Base-by-base conservation (phyloP, 129 eudicot genomes). In the Solidago caesia region DNA sequence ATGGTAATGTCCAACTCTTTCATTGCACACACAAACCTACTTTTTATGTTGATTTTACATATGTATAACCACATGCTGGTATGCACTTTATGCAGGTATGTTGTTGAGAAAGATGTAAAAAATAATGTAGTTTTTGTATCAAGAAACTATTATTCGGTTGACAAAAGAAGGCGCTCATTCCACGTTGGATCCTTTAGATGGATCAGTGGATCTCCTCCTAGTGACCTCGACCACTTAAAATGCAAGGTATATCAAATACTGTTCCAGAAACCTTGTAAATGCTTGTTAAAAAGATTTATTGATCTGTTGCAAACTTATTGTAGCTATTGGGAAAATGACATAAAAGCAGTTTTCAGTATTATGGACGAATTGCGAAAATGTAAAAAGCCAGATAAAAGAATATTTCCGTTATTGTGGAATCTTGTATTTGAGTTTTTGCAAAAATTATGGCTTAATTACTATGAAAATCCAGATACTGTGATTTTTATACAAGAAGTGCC, bases 171-270 rank as follows among this genome's bases (percentile, higher is more conserved):
- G 83, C 89, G 99, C 13, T 64, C 85, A 59, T 94, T 94, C 79
- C 96, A 87, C 72, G 99, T 88, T 72, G 99, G 99, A 67, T 91
- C 96, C 33, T 82, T 94, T 72, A 88, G 85, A 81, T 94, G 97
- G 97, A 76, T 94, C 49, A 59, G 83, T 65, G 96, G 90, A 65
- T 74, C 83, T 63, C 83, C 82, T 82, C 91, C 95, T 16, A 60
- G 66, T 21, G 57, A 80, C 65, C 63, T 81, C 47, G 72, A 77
- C 67, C 88, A 85, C 46, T 87, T 91, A 61, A 86, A 74, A 74
- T 94, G 99, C 94, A 94, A 94, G 99, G 98, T 94, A 88, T 66
- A 5, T 44, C 61, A 74, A 39, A 68, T 59, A n/a, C 7, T 47
- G 51, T 8, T 21, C 4, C 44, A 26, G 44, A 60, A 43, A 25